phyloP scores from a whole-genome alignment of 192 early-diverging fungal species.

The Phlyctochytrium planicorne region DNA sequence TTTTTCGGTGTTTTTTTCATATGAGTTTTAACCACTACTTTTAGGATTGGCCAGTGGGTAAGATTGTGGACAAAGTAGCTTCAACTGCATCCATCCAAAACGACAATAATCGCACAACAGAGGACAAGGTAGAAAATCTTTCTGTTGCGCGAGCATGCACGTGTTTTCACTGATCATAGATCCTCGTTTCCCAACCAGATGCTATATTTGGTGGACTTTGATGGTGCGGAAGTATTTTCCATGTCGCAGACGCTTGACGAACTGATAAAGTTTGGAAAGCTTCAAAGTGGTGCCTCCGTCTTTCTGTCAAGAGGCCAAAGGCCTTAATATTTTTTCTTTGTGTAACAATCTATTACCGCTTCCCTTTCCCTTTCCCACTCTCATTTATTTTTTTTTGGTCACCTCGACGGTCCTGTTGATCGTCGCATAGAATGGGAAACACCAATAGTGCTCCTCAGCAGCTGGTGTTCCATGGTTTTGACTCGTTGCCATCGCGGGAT shows the following conservation, averaged over 20 bases:
- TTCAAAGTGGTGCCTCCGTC: not conserved
- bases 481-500: not conserved
- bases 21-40: no score
- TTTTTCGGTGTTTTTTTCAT: no score
- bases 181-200: not conserved
- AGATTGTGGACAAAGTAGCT: conserved; percentile 17
- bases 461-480: conserved; percentile 3
- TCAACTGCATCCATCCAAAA: conserved; percentile 6
- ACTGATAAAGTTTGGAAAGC: not conserved
- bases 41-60: conserved; percentile 26
- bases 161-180: not conserved
- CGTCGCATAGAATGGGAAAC: no score
- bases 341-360: no score
- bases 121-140: conserved; percentile 12
- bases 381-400: no score
- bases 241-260: not conserved
- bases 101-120: conserved; percentile 12
- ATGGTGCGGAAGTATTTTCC: not conserved
- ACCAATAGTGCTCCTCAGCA: not conserved
- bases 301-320: no score
- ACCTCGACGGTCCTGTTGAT: no score
- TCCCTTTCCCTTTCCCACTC: no score
- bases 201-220: not conserved
- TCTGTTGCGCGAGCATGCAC: no score
- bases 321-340: not conserved